A percentile compares a stretch with the other conserved stretches of the same genome.
These are phyloP conservation scores for Phlebiopsis flavidoalba DNA, from an alignment of 768 basidiomycete species.

Conservation along the genomic window DNA sequence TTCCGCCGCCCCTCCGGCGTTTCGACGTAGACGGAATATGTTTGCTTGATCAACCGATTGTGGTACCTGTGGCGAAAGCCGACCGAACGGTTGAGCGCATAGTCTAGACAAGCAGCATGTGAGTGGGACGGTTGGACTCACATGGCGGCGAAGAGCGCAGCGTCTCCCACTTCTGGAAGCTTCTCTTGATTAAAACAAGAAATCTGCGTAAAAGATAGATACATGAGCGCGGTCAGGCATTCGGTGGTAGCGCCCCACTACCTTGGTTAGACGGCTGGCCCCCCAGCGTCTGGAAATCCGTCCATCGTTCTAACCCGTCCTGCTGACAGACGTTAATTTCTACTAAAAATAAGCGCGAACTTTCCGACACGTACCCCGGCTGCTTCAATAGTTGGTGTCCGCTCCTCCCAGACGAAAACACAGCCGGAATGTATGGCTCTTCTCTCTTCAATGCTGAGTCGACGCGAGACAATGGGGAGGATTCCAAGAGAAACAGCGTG, in stretches of 20 bases:
- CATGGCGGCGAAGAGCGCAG: constrained; percentile 18
- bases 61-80: constrained; percentile 11
- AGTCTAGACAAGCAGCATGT: constrained; percentile 21
- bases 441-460: constrained; percentile 73
- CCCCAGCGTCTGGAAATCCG: constrained; percentile 71
- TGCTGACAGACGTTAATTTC: constrained; percentile 19
- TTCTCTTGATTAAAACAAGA: constrained; percentile 75
- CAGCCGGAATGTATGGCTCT: constrained; percentile 61
- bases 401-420: constrained; percentile 83
- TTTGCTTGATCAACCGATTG: constrained; percentile 68
- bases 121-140: constrained; percentile 14
- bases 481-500: constrained; percentile 57
- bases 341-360: not conserved
- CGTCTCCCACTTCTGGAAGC: constrained; percentile 31
- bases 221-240: not conserved
- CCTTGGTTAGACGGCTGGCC: constrained; percentile 6
- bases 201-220: constrained; percentile 39
- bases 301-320: constrained; percentile 81
- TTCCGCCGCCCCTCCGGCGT: constrained; percentile 62
- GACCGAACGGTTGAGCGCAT: constrained; percentile 12
- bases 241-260: not conserved
- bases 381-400: constrained; percentile 60
- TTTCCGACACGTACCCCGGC: constrained; percentile 45
- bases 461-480: constrained; percentile 63
- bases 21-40: constrained; percentile 75